Evolutionary conservation across 192 early-diverging fungal genomes (phyloP), one percentile per base, ranked within the genome.

Genomic region (Polychytrium aggregatum): DNA sequence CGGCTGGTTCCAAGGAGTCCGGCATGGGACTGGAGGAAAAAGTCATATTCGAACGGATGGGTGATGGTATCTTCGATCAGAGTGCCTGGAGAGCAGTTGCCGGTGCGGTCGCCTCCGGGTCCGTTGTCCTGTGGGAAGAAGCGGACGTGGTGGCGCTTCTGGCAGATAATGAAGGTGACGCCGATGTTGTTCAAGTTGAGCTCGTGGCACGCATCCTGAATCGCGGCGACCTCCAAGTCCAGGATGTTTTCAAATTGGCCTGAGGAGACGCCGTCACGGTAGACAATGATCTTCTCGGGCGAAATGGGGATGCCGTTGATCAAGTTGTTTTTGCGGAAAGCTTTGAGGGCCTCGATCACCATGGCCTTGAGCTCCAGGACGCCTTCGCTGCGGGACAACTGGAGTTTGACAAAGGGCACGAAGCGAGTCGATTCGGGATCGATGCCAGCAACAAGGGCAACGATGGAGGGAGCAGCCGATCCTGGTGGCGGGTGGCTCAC

Each of bases 1-100:
- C 90, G 72, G 3, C 87, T 90, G 2, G 88, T 92, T 29, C 93
- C 91, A 59, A 90, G 88, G 11, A 92, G 64, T 18, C 91, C 87
- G 7, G 79, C 71, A 44, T 97, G 93, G 29, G 85, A 79, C 53
- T 82, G 82, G 14, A 81, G 60, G 49, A 82, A 87, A 53, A 97
- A 97, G 48, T 97, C 88, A 50, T 82, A 85, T 31, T 88, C 79
- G 22, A 67, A 68, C 0, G 90, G 90, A 61, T 92, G 85, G 1
- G 74, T 77, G 45, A 93, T 67, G 0, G 48, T 59, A 16, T 67
- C 64, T 44, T 88, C 86, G 18, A 92, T 56, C 3, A 91, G 78
- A 2, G 88, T 92, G 11, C 90, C 90, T 2, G 90, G 78, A 5
- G 70, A 50, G 37, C 83, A 82, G 70, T 97, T 97, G 26, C 87